Evolutionary conservation across 2,329 filamentous ascomycete genomes (phyloP), one percentile per base, ranked within the genome.

Genomic region (Pseudopyricularia javanii): DNA sequence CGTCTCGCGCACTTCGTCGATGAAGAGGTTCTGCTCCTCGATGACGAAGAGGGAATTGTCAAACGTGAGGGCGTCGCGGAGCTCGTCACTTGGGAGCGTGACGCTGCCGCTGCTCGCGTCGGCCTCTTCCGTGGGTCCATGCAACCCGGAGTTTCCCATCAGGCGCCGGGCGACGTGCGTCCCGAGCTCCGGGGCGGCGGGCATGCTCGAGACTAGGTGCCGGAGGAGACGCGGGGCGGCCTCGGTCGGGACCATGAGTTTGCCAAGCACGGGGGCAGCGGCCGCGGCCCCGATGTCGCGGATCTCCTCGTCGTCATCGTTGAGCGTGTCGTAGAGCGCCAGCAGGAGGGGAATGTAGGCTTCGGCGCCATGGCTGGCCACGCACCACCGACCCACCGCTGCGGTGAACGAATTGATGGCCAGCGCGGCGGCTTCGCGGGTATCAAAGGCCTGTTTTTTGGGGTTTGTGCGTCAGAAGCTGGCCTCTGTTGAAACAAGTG

Each of bases 11-110:
- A 88, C 79, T 59, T 90, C 83, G 64, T 97, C 91, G 50, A 91
- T 73, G 65, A 88, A 97, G n/a, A 96, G 75, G 63, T 98, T 98
- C 64, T 95, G 90, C 64, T 94, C 91, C 68, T 98, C 93, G 53
- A 89, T 77, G 1, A 79, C 84, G 64, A 98, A 98, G 1, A 98
- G 77, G 3, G 83, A 74, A 56, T 82, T 79, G 62, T 88, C 79
- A 59, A 76, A 71, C 53, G 69, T 66, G 60, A 80, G 64, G 4
- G 77, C 74, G 8, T 63, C 56, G 3, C 62, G 56, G 20, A 83
- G 68, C 54, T 75, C 70, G 1, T 59, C 50, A 24, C 62, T n/a
- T 61, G 0, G 71, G 69, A 0, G 69, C 50, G 12, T 11, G 49
- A 26, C 22, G 15, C 20, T 22, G 28, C n/a, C 32, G 28, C 22